These are phyloP conservation scores for Penicillium sp. DNA, from an alignment of 2,329 filamentous ascomycete species.

Conservation along the genomic window DNA sequence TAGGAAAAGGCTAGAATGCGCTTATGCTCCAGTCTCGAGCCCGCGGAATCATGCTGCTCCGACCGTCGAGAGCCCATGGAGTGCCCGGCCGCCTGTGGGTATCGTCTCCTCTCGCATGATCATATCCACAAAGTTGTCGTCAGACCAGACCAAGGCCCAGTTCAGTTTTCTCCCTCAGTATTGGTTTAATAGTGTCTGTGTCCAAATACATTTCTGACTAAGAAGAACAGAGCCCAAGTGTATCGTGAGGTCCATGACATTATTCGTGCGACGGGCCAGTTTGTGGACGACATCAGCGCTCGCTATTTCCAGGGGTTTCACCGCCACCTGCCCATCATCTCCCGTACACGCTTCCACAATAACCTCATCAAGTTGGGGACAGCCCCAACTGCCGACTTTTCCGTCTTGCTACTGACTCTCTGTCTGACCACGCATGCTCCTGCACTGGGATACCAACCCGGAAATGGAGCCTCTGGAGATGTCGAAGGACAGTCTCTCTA, in stretches of 20 bases:
- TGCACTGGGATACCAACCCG: not conserved
- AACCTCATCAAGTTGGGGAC: not conserved
- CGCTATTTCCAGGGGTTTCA: constrained; percentile 4
- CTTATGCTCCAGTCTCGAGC: not conserved
- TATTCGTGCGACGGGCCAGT: not conserved
- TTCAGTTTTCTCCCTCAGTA: too few relatives aligned
- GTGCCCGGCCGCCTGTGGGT: not conserved
- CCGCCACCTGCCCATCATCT: not conserved
- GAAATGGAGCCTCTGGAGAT: not conserved
- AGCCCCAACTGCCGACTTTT: not conserved
- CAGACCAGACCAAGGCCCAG: not conserved
- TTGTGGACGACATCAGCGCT: not conserved
- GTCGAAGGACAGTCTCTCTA: not conserved
- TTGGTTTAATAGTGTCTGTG: not conserved
- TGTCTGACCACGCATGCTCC: not conserved
- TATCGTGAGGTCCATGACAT: not conserved
- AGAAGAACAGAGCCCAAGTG: not conserved
- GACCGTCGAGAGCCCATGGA: not conserved
- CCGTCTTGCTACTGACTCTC: not conserved
- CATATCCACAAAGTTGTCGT: not conserved
- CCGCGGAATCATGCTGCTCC: not conserved
- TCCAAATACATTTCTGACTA: not conserved
- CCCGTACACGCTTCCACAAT: not conserved
- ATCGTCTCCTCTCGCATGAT: not conserved
- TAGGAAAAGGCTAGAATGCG: not conserved